phyloP scores from a whole-genome alignment of 1,284 basidiomycete species.

The Fereydounia khargensis region DNA sequence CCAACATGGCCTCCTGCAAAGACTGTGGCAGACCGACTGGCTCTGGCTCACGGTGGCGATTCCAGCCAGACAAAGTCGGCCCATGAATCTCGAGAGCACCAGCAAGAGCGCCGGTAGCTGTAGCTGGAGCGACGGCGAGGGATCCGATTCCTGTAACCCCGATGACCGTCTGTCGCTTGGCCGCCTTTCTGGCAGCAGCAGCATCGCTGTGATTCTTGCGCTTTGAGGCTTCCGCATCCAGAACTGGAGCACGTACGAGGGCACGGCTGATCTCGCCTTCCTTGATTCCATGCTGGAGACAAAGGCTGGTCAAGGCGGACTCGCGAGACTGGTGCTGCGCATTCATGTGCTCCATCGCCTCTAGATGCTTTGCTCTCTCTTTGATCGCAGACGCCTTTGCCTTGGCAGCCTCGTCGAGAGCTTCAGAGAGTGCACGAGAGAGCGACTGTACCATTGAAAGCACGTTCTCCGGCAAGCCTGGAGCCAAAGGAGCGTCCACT shows the following conservation, averaged over 20 bases:
- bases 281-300: conserved; percentile 37
- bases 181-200: neutral
- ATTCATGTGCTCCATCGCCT: conserved; percentile 17
- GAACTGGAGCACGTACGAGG: conserved; percentile 26
- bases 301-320: conserved; percentile 23
- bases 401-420: conserved; percentile 14
- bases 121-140: neutral
- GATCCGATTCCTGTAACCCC: too few species aligned
- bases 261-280: conserved; percentile 35
- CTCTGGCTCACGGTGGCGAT: neutral
- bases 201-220: neutral
- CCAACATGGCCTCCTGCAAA: conserved; percentile 50
- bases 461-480: neutral
- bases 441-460: conserved; percentile 4
- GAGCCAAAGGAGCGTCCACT: neutral
- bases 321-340: conserved; percentile 31
- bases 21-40: conserved; percentile 36
- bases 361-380: conserved; percentile 10
- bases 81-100: too few species aligned
- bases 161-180: neutral
- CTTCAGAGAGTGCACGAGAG: conserved; percentile 16
- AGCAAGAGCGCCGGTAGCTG: neutral
- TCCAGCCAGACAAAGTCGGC: too few species aligned
- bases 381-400: conserved; percentile 1
- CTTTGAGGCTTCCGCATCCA: conserved; percentile 29